Percentiles rank a stretch among this genome's conserved stretches.
phyloP scores from a whole-genome alignment of 2,329 filamentous ascomycete species.

The Epichloe uncinata region DNA sequence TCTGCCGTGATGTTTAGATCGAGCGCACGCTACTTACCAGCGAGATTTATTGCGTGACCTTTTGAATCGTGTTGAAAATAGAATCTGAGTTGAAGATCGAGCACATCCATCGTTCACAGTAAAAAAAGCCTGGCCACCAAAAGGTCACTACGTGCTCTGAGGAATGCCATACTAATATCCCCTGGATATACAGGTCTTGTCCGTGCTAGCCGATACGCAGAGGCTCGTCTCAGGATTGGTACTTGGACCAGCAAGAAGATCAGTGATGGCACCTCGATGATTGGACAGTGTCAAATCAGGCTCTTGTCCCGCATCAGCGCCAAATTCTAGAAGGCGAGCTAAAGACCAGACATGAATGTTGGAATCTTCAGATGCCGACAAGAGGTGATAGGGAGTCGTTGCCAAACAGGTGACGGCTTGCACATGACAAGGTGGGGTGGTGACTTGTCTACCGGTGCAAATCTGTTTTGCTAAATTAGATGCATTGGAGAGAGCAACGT shows the following conservation, averaged over 20 bases:
- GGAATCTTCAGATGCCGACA: constrained; percentile 73
- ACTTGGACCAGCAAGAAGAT: constrained; percentile 49
- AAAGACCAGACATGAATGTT: constrained; percentile 90
- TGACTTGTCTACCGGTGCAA: constrained; percentile 61
- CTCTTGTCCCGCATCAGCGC: constrained; percentile 43
- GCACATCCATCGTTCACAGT: neutral
- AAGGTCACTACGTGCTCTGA: neutral
- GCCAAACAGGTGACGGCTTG: constrained; percentile 68
- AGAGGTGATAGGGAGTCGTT: constrained; percentile 56
- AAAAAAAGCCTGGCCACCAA: neutral
- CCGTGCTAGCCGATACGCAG: constrained; percentile 69
- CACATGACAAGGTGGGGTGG: constrained; percentile 65
- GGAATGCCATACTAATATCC: neutral
- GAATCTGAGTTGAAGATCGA: no score
- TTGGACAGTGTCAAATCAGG: constrained; percentile 67
- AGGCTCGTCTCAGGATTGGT: constrained; percentile 59
- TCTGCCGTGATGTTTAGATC: neutral
- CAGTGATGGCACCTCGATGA: constrained; percentile 62
- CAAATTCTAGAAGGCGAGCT: constrained; percentile 52
- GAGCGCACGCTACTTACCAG: neutral
- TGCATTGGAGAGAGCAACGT: neutral
- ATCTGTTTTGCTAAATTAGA: constrained; percentile 32
- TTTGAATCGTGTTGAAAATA: no score
- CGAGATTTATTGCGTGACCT: neutral
- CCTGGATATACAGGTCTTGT: constrained; percentile 65